Evolutionary conservation across 2,329 filamentous ascomycete genomes (phyloP).

Genomic region (Arachnopeziza araneosa): DNA sequence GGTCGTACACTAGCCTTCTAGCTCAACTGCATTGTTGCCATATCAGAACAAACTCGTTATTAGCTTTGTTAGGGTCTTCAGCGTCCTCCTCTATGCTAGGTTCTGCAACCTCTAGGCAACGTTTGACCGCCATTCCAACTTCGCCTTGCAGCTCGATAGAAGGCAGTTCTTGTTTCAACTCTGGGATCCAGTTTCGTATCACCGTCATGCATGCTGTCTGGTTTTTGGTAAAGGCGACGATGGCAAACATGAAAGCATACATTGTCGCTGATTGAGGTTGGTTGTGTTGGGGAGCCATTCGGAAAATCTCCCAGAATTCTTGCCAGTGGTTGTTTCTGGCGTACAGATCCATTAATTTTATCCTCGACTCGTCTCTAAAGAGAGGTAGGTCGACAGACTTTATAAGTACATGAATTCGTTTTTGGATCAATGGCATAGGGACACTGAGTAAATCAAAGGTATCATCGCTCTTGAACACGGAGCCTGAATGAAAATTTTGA

Average conservation of each 20-base stretch:
- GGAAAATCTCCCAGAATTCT: slow-evolving; percentile 57
- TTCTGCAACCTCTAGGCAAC: slow-evolving; percentile 41
- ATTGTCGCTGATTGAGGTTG: slow-evolving; percentile 44
- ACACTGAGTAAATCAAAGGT: slow-evolving; percentile 21
- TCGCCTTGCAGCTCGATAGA: slow-evolving; percentile 39
- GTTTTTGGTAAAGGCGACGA: slow-evolving; percentile 41
- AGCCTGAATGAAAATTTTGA: not conserved
- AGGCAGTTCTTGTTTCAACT: slow-evolving; percentile 52
- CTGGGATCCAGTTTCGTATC: slow-evolving; percentile 49
- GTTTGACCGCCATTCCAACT: slow-evolving; percentile 32
- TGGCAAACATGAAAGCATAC: slow-evolving; percentile 49
- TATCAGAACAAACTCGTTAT: slow-evolving; percentile 17
- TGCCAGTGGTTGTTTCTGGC: slow-evolving; percentile 45
- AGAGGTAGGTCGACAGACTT: slow-evolving; percentile 40
- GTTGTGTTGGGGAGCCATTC: slow-evolving; percentile 45
- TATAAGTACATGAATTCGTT: slow-evolving; percentile 38
- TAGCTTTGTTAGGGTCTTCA: slow-evolving; percentile 4
- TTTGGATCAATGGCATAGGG: slow-evolving; percentile 15
- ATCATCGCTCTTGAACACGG: slow-evolving; percentile 1
- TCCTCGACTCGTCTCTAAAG: slow-evolving; percentile 34
- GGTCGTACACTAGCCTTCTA: slow-evolving; percentile 4
- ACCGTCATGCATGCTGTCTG: slow-evolving; percentile 41
- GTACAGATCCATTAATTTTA: slow-evolving; percentile 42
- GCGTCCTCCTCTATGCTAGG: slow-evolving; percentile 30
- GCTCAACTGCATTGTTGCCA: slow-evolving; percentile 12